These are phyloP conservation scores for Chlorella vulgaris DNA, from an alignment of 139 green algal species.

Conservation along the genomic window DNA sequence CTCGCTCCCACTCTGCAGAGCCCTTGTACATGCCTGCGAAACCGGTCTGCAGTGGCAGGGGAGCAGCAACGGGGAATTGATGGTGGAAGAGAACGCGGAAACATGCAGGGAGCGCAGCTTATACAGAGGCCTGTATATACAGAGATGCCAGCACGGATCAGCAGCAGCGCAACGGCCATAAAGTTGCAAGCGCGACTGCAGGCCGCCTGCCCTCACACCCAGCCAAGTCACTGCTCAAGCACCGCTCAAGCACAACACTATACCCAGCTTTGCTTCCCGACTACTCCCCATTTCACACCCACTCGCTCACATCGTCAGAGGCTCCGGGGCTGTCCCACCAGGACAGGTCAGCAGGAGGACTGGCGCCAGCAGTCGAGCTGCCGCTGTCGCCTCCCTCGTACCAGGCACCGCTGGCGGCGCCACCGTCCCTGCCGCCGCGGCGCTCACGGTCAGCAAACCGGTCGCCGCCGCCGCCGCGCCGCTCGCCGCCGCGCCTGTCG, in stretches of 20 bases:
- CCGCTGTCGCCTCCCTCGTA: neutral
- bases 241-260: too few species aligned
- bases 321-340: too few species aligned
- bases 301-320: too few species aligned
- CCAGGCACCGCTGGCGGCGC: neutral
- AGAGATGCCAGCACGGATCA: neutral
- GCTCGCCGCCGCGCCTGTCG: neutral
- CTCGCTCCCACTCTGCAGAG: slow-evolving; percentile 1
- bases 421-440: neutral
- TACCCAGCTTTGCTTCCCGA: too few species aligned
- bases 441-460: too few species aligned
- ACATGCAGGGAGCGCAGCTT: neutral
- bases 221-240: too few species aligned
- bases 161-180: neutral
- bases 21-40: slow-evolving; percentile 20
- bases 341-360: neutral
- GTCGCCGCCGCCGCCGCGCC: neutral
- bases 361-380: neutral
- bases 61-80: neutral
- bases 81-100: neutral
- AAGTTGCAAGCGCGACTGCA: too few species aligned
- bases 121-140: neutral
- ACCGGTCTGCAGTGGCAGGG: neutral
- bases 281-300: too few species aligned
- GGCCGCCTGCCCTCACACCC: too few species aligned